Evolutionary conservation across 2,329 filamentous ascomycete genomes (phyloP).

Genomic region (Aaosphaeria pasadenensis): DNA sequence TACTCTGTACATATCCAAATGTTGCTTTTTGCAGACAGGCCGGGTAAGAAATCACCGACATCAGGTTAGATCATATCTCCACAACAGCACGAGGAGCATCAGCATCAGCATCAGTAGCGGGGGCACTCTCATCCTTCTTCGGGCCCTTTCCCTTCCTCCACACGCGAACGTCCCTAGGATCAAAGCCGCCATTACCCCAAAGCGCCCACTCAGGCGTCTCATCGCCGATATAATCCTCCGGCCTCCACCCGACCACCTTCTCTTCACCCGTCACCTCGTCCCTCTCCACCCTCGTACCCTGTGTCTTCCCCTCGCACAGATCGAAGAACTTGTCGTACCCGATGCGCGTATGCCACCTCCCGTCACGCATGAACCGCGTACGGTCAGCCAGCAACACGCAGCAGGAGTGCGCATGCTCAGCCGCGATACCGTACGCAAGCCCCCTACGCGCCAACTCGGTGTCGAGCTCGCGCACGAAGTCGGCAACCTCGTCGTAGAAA

Average conservation of each 20-base stretch:
- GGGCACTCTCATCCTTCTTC: constrained; percentile 15
- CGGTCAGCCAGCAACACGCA: constrained; percentile 79
- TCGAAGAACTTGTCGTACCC: constrained; percentile 88
- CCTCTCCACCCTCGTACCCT: constrained; percentile 20
- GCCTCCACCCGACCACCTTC: constrained; percentile 61
- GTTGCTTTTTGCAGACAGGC: neutral
- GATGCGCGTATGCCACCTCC: constrained; percentile 87
- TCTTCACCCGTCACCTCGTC: constrained; percentile 44
- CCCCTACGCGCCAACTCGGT: constrained; percentile 65
- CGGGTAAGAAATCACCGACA: no score
- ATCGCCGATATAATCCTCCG: constrained; percentile 85
- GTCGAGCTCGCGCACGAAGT: constrained; percentile 75
- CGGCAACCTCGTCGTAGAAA: constrained; percentile 69
- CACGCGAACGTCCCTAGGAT: constrained; percentile 83
- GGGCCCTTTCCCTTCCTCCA: constrained; percentile 74
- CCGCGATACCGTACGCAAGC: constrained; percentile 83
- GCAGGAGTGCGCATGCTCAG: constrained; percentile 93
- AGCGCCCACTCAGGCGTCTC: constrained; percentile 90
- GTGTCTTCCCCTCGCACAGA: constrained; percentile 61
- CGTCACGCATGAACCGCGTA: constrained; percentile 71
- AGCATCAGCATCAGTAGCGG: no score
- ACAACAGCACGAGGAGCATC: no score
- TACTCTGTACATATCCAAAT: no score
- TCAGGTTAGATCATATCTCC: no score
- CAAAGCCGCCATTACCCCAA: constrained; percentile 93